Conservation (phyloP, 2,329 filamentous ascomycete genomes). For the Spiromastix sp. region DNA sequence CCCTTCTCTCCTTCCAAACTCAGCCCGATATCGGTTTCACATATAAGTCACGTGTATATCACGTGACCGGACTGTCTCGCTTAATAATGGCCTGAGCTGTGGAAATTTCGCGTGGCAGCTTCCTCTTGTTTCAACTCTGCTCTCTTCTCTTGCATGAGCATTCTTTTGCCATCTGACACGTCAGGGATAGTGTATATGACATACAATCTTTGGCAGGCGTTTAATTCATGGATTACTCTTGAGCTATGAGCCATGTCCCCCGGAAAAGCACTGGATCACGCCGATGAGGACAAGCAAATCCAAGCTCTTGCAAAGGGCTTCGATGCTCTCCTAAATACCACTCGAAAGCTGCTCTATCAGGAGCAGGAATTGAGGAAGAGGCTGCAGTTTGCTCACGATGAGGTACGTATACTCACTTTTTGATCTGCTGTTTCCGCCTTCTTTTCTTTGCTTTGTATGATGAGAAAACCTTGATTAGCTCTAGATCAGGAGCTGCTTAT, state of each 20-base stretch:
- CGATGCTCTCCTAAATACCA: slow-evolving; percentile 32
- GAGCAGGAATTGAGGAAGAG: slow-evolving; percentile 28
- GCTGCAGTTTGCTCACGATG: slow-evolving; percentile 28
- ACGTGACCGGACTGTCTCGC: not conserved
- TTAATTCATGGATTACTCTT: too few species aligned
- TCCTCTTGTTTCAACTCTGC: not conserved
- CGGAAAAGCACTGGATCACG: slow-evolving; percentile 18
- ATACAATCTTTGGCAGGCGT: not conserved
- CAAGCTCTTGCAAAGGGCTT: slow-evolving; percentile 29
- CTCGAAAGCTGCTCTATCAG: slow-evolving; percentile 28
- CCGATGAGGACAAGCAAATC: slow-evolving; percentile 25
- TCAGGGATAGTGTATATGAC: not conserved
- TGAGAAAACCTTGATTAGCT: slow-evolving; percentile 55
- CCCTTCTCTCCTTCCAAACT: too few species aligned
- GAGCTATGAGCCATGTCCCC: slow-evolving; percentile 22
- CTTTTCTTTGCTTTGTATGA: slow-evolving; percentile 29
- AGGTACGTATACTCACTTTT: slow-evolving; percentile 23
- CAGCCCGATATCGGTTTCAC: too few species aligned
- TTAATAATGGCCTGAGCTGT: not conserved
- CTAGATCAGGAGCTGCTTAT: slow-evolving; percentile 66
- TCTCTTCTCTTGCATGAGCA: not conserved
- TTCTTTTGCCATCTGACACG: not conserved
- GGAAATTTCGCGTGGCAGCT: not conserved
- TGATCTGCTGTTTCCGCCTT: slow-evolving; percentile 4
- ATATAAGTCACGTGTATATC: too few species aligned